phyloP scores from a whole-genome alignment of 495 filamentous ascomycete species.

The Talaromyces nanjingensis region DNA sequence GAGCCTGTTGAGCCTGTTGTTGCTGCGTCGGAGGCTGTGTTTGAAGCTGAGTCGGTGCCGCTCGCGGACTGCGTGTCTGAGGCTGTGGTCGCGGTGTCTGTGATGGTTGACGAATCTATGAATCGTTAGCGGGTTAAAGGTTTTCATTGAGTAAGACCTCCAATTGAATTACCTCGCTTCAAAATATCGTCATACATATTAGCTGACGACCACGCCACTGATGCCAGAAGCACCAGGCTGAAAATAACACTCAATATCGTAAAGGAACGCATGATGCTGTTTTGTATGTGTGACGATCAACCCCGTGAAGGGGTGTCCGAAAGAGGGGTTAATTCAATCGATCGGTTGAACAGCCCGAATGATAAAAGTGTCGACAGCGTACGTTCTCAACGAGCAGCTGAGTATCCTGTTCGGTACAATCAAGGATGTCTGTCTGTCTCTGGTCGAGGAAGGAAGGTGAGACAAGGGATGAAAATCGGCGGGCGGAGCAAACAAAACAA shows the following conservation, averaged over 20 bases:
- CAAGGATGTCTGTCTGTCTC: not conserved
- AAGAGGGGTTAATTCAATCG: conserved; percentile 1
- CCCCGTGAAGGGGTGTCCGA: conserved; percentile 1
- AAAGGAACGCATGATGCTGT: conserved; percentile 28
- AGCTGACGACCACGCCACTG: conserved; percentile 45
- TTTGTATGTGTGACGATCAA: not conserved
- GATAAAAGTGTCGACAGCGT: not conserved
- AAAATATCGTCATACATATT: conserved; percentile 2
- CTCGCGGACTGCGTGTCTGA: conserved; percentile 10
- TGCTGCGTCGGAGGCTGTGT: conserved; percentile 6
- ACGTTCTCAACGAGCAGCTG: not conserved
- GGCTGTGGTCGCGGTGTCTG: not conserved
- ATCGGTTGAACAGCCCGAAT: not conserved
- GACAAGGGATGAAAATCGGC: conserved; percentile 19
- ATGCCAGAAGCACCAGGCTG: conserved; percentile 38
- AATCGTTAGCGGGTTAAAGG: not conserved
- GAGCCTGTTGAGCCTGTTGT: no score
- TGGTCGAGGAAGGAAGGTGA: conserved; percentile 7
- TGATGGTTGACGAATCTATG: not conserved
- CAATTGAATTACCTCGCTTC: not conserved
- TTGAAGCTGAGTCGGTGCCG: conserved; percentile 7
- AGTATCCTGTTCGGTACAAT: not conserved
- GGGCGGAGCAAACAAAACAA: not conserved
- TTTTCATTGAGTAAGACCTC: not conserved
- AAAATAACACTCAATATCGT: conserved; percentile 24